Conservation (phyloP, 2,329 filamentous ascomycete species). For the Pezicula radicicola region DNA sequence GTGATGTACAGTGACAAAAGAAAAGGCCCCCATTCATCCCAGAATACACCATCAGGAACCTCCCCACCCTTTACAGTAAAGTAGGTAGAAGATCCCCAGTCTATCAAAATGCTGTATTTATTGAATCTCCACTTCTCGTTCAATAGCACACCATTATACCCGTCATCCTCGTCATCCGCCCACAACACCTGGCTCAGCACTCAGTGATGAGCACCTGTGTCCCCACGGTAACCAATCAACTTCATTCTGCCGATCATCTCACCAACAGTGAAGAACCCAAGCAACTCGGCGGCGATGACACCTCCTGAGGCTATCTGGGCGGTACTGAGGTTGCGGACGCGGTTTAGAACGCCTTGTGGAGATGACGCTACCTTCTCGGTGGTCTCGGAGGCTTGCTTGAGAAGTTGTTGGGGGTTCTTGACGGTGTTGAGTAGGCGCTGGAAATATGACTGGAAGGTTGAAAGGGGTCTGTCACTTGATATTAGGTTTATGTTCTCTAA, state of each 20-base stretch:
- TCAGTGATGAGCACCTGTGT: slow-evolving; percentile 56
- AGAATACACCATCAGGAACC: slow-evolving; percentile 11
- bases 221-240: slow-evolving; percentile 86
- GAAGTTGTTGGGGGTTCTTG: slow-evolving; percentile 62
- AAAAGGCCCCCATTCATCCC: slow-evolving; percentile 13
- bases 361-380: slow-evolving; percentile 41
- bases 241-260: slow-evolving; percentile 97
- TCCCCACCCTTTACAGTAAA: not conserved
- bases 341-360: slow-evolving; percentile 54
- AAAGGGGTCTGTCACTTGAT: slow-evolving; percentile 56
- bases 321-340: slow-evolving; percentile 66
- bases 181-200: not conserved
- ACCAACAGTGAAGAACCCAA: slow-evolving; percentile 97
- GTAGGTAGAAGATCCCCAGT: slow-evolving; percentile 1
- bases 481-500: not conserved
- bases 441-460: slow-evolving; percentile 85
- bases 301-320: slow-evolving; percentile 70
- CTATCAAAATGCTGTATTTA: slow-evolving; percentile 8
- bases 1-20: slow-evolving; percentile 23
- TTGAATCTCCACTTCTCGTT: not conserved
- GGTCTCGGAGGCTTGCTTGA: slow-evolving; percentile 43
- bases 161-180: not conserved
- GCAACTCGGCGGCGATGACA: slow-evolving; percentile 78
- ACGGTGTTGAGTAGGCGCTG: slow-evolving; percentile 69
- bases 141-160: not conserved